Percentiles rank a stretch among this genome's conserved stretches.
These are phyloP conservation scores for Lentinula guzmanii DNA, from an alignment of 768 basidiomycete genomes.

Conservation along the genomic window DNA sequence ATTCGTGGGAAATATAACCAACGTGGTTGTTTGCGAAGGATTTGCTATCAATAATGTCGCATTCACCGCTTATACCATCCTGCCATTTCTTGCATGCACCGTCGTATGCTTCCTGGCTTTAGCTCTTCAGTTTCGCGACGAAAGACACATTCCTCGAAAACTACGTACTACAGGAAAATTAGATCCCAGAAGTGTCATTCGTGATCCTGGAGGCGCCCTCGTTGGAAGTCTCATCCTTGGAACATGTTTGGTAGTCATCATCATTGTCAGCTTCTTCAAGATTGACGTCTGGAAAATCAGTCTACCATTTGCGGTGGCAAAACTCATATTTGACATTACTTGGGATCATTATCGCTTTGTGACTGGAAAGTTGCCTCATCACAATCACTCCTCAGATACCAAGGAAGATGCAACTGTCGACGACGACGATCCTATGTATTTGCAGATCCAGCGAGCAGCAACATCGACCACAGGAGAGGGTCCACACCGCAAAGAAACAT, in stretches of 20 bases:
- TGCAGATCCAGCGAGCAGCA: constrained; percentile 9
- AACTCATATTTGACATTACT: constrained; percentile 60
- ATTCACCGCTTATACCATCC: constrained; percentile 77
- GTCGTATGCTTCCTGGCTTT: constrained; percentile 59
- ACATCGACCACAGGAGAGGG: not conserved
- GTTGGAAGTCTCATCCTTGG: constrained; percentile 67
- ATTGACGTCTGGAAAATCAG: constrained; percentile 83
- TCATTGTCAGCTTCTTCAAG: constrained; percentile 70
- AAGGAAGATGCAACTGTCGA: constrained; percentile 7
- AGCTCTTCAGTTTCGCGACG: constrained; percentile 49
- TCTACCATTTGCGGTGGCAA: constrained; percentile 71
- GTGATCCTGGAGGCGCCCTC: constrained; percentile 68
- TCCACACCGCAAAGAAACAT: constrained; percentile 1
- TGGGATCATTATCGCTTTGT: constrained; percentile 50
- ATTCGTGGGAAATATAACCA: constrained; percentile 91
- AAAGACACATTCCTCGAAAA: constrained; percentile 46
- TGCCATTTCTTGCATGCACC: constrained; percentile 70
- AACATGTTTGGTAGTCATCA: constrained; percentile 62
- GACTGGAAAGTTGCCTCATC: constrained; percentile 18
- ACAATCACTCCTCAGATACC: constrained; percentile 13
- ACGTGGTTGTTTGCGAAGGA: constrained; percentile 87
- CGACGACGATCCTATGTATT: constrained; percentile 10
- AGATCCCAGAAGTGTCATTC: constrained; percentile 55
- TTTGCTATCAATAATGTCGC: constrained; percentile 72
- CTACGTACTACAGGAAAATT: constrained; percentile 30